These are phyloP conservation scores for Fusarium oxysporum DNA, from an alignment of 2,329 filamentous ascomycete species.

Conservation along the genomic window DNA sequence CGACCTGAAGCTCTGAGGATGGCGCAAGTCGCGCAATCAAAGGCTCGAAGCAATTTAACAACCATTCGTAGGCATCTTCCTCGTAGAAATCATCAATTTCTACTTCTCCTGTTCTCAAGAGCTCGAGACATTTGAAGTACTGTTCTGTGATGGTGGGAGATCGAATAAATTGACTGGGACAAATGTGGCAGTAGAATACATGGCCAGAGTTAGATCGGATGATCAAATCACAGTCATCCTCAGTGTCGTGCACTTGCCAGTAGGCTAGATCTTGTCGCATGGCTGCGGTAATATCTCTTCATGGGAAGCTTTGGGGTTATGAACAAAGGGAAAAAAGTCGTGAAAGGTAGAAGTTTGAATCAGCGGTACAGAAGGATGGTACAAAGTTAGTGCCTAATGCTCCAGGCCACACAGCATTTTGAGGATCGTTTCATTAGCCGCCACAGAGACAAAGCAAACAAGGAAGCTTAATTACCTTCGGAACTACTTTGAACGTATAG, in stretches of 20 bases:
- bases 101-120: rapidly evolving
- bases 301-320: no score
- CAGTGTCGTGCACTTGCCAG: neutral
- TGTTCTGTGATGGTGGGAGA: neutral
- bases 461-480: no score
- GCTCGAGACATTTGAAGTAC: neutral
- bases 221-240: neutral
- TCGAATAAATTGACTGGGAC: neutral
- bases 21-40: neutral
- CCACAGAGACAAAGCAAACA: no score
- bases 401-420: no score
- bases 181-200: neutral
- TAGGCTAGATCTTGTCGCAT: no score
- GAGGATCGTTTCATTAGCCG: no score
- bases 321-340: no score
- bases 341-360: no score
- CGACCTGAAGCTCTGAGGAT: rapidly evolving
- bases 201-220: neutral
- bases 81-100: neutral
- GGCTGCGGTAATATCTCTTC: no score
- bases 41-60: neutral
- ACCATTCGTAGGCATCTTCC: neutral
- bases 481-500: no score
- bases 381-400: no score
- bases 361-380: no score